A percentile compares a stretch with the other conserved stretches of the same genome.
phyloP scores from a whole-genome alignment of 1,284 basidiomycete species.

The Pulveroboletus sp. region DNA sequence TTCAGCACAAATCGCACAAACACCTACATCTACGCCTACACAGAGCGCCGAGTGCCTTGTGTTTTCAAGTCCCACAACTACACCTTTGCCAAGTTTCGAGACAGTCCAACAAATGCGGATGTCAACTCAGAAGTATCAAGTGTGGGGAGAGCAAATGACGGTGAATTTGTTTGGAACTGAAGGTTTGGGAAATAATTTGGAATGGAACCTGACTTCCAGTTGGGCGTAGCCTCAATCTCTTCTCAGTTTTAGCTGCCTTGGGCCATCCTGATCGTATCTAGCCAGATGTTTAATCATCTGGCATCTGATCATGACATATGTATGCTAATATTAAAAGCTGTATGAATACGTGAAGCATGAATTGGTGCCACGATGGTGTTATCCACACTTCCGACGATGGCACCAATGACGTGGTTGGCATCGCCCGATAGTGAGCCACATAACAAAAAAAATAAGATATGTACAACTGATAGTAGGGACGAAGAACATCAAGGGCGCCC shows the following conservation, averaged over 20 bases:
- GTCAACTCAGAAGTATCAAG: slow-evolving; percentile 12
- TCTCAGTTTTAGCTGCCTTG: background rate
- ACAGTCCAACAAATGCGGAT: slow-evolving; percentile 14
- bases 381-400: too few species aligned
- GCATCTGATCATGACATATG: too few species aligned
- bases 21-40: slow-evolving; percentile 22
- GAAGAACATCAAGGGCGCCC: too few species aligned
- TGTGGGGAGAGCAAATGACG: slow-evolving; percentile 12
- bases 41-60: slow-evolving; percentile 16
- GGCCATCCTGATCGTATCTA: too few species aligned
- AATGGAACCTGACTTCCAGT: slow-evolving; percentile 11
- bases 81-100: slow-evolving; percentile 14
- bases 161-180: slow-evolving; percentile 9
- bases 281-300: background rate
- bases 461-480: too few species aligned
- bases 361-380: too few species aligned
- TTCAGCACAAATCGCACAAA: slow-evolving; percentile 21
- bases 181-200: background rate
- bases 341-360: too few species aligned
- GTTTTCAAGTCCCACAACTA: slow-evolving; percentile 14
- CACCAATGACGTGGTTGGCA: too few species aligned
- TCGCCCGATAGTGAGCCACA: too few species aligned
- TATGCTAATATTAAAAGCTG: too few species aligned
- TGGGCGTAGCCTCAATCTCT: background rate
- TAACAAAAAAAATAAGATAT: too few species aligned